A percentile compares a stretch with the other conserved stretches of the same genome.
phyloP scores from a whole-genome alignment of 106 monocot species.

The Ottelia alismoides region DNA sequence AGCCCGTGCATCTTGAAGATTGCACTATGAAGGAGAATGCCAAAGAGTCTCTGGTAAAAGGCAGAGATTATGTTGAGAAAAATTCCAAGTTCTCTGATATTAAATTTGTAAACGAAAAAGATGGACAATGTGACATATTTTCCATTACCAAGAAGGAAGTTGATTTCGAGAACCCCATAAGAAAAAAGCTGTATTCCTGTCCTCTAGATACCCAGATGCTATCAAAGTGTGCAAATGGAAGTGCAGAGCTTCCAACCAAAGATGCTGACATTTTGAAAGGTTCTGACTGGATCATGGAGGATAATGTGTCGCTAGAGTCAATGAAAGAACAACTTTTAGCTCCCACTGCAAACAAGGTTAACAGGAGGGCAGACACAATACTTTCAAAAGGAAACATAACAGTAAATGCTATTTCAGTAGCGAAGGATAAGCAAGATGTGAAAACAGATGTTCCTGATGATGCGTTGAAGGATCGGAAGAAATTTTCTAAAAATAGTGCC shows the following conservation, averaged over 20 bases:
- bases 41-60: conserved; percentile 7
- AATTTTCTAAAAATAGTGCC: conserved; percentile 13
- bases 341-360: too few relatives aligned
- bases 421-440: conserved; percentile 22
- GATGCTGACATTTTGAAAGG: too few relatives aligned
- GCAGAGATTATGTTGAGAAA: conserved; percentile 16
- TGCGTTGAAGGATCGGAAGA: conserved; percentile 9
- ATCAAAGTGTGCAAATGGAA: too few relatives aligned
- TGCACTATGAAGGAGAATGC: background rate
- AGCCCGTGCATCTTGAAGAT: conserved; percentile 13
- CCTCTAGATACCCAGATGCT: background rate
- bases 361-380: too few relatives aligned
- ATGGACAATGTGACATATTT: conserved; percentile 2
- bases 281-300: too few relatives aligned
- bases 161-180: conserved; percentile 12
- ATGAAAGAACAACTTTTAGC: too few relatives aligned
- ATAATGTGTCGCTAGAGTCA: too few relatives aligned
- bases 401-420: too few relatives aligned
- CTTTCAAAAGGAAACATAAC: too few relatives aligned
- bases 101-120: conserved; percentile 16
- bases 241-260: too few relatives aligned
- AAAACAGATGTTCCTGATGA: conserved; percentile 15
- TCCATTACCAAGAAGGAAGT: conserved; percentile 19
- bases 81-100: conserved; percentile 6
- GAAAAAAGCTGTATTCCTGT: conserved; percentile 3